Evolutionary conservation across 805 yeast species (phyloP).

Genomic region (Starmera caribaea): DNA sequence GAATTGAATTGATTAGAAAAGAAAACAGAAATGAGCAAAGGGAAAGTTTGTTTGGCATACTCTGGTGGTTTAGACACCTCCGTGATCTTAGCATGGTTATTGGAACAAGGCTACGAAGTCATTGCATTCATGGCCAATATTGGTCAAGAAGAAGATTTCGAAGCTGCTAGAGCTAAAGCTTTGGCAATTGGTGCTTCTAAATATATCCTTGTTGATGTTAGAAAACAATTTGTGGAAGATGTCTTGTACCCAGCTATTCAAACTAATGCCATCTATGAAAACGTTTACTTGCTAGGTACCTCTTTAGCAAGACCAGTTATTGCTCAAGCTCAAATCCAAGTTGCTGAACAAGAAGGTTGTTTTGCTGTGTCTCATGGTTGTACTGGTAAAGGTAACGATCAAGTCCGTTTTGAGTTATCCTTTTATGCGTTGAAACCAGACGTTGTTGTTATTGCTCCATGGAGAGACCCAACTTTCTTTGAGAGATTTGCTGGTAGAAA

Average conservation of each 20-base stretch:
- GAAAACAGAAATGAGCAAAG: constrained; percentile 74
- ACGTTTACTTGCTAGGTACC: constrained; percentile 93
- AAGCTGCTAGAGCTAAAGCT: constrained; percentile 93
- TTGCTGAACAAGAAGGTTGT: constrained; percentile 96
- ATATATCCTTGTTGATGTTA: constrained; percentile 88
- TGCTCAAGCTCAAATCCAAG: constrained; percentile 96
- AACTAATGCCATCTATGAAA: constrained; percentile 95
- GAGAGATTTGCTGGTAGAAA: constrained; percentile 97
- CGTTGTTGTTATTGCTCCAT: constrained; percentile 94
- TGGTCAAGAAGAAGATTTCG: constrained; percentile 99
- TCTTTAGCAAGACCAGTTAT: constrained; percentile 98
- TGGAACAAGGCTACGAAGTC: constrained; percentile 97
- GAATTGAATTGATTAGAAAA: no score
- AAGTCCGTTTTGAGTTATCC: constrained; percentile 93
- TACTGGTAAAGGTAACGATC: constrained; percentile 99
- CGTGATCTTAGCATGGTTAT: constrained; percentile 93
- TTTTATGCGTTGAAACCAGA: constrained; percentile 98
- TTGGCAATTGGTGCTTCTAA: constrained; percentile 95
- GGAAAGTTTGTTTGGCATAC: constrained; percentile 98
- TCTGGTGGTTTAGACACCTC: constrained; percentile 99
- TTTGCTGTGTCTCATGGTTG: constrained; percentile 98
- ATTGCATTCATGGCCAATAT: constrained; percentile 97
- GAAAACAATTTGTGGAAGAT: constrained; percentile 88
- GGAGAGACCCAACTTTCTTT: constrained; percentile 96
- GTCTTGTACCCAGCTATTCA: constrained; percentile 94